Evolutionary conservation across 2,329 filamentous ascomycete species (phyloP).

Genomic region (Myrmaecium sp.): DNA sequence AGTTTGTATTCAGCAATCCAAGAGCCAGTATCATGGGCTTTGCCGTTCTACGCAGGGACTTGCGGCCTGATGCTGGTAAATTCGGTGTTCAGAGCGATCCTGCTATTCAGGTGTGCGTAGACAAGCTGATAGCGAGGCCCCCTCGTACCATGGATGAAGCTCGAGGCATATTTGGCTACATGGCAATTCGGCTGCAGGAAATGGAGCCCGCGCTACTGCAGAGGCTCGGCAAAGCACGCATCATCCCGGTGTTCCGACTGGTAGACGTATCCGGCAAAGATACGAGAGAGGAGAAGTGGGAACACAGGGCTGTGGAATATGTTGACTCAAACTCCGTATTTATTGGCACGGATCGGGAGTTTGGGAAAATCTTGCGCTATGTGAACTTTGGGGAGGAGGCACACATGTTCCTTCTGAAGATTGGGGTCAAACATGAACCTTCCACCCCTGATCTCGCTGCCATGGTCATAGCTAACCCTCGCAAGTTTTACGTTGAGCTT

Average conservation of each 20-base stretch:
- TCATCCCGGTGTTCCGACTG: conserved; percentile 49
- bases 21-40: conserved; percentile 65
- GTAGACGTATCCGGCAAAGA: no score
- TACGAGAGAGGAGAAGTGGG: no score
- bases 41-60: conserved; percentile 53
- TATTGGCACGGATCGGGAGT: conserved; percentile 54
- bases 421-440: conserved; percentile 82
- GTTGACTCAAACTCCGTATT: conserved; percentile 62
- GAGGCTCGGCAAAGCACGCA: conserved; percentile 45
- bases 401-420: conserved; percentile 74
- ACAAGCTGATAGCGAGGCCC: conserved; percentile 52
- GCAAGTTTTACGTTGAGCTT: conserved; percentile 61
- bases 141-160: conserved; percentile 53
- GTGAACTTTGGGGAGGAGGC: conserved; percentile 82
- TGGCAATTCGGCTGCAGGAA: conserved; percentile 60
- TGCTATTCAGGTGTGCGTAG: conserved; percentile 58
- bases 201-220: conserved; percentile 39
- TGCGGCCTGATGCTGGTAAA: conserved; percentile 67
- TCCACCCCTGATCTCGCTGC: conserved; percentile 71
- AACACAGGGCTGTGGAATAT: conserved; percentile 28
- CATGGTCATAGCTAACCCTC: conserved; percentile 70
- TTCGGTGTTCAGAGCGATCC: conserved; percentile 79
- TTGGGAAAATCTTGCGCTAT: conserved; percentile 89
- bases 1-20: conserved; percentile 68
- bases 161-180: conserved; percentile 61